Evolutionary conservation across 2,329 filamentous ascomycete genomes (phyloP), one percentile per base, ranked within the genome.

Genomic region (Westerdykella sp.): DNA sequence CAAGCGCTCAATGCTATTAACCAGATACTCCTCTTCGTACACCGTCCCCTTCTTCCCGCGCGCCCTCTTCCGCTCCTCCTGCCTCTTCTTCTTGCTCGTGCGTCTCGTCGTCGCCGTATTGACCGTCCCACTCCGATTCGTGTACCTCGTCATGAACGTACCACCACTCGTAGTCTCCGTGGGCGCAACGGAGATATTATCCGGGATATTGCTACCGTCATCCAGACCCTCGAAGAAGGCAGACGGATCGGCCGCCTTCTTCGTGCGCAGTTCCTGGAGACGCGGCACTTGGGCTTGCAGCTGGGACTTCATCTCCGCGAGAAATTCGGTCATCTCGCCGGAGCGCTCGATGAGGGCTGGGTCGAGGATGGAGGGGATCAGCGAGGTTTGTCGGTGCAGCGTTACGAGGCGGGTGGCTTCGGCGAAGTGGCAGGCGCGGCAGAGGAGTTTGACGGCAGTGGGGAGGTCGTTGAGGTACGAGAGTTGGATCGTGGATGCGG

Each of bases 11-110:
- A 97, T 82, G 54, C 84, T 91, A 65, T 90, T 93, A 45, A 95
- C 83, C 5, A 98, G 78, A 66, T 98, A 98, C 67, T 97, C 93
- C 62, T 97, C 91, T 67, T 98, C 93, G 66, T 98, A 98, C 5
- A 98, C 87, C 13, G 87, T 95, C 10, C 93, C 93, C 73, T 97
- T 97, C 66, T 95, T 91, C 18, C 93, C 93, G 6, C 88, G 76
- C 0, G 93, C 93, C 13, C 91, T 81, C 77, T 98, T 98, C 66
- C 95, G 82, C 73, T 98, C 93, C 68, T 98, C 93, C 15, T 89
- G 78, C 18, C 84, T 77, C 41, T 89, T 81, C 62, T 95, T 96
- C 74, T 93, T 95, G 60, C 81, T 85, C 34, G 88, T 95, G 45
- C 85, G 85, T 11, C 89, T 78, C 39, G 82, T 86, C 2, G 85